phyloP scores from a whole-genome alignment of 2,329 filamentous ascomycete species.

The Colletotrichum kahawae region DNA sequence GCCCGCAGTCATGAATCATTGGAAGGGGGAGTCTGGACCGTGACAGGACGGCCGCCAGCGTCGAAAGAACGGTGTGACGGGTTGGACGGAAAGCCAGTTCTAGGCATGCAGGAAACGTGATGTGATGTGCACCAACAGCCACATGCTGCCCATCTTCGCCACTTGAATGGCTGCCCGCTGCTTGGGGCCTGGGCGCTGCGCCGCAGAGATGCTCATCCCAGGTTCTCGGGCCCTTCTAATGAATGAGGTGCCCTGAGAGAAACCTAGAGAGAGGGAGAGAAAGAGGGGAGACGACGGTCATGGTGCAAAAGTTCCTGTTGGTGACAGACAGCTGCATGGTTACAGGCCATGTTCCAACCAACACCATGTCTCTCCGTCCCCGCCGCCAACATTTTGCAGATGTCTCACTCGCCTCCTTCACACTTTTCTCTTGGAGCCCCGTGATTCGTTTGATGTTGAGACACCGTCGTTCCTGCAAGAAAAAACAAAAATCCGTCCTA shows the following conservation, averaged over 20 bases:
- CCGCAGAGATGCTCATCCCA: conserved; percentile 3
- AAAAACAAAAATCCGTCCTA: not conserved
- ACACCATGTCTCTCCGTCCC: not conserved
- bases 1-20: not conserved
- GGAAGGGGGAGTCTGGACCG: not conserved
- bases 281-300: not conserved
- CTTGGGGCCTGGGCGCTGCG: not conserved
- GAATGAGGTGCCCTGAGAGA: not conserved
- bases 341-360: not conserved
- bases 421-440: not conserved
- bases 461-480: not conserved
- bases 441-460: not conserved
- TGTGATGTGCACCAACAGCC: not conserved
- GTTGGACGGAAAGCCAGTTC: not conserved
- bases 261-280: not conserved
- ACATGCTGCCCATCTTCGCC: not conserved
- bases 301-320: not conserved
- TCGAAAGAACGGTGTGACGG: conserved; percentile 9
- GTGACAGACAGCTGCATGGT: not conserved
- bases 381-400: not conserved
- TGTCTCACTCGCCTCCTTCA: not conserved
- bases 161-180: not conserved
- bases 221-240: conserved; percentile 1
- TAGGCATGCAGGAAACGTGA: not conserved
- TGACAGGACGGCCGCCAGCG: not conserved